Evolutionary conservation across 148 eudicot species (phyloP), one percentile per base, ranked within the genome.

Genomic region (Rhododendron williamsianum): DNA sequence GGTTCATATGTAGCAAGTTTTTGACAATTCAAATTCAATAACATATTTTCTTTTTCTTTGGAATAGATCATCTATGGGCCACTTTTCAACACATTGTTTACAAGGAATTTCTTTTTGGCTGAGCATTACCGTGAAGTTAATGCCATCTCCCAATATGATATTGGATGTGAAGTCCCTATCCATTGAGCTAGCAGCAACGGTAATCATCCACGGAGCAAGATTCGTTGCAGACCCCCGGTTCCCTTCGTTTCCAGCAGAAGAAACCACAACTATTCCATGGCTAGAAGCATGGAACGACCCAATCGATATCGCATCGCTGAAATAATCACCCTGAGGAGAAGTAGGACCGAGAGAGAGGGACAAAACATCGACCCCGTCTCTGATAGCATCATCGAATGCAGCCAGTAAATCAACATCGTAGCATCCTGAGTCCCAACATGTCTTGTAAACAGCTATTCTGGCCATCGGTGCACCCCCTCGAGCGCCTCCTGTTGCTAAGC

Each of bases 391-490:
- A 81, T 91, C 93, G 65, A 91, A 91, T 1, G 93, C 93, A 58
- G 93, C 93, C 88, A 91, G 85, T 46, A 91, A 52, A 52, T 91
- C 93, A 11, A 86, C 92, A 69, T 91, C 93, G 81, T 91, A 91
- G 83, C 93, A 91, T 65, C 92, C 92, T 3, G 90, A 84, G 78
- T 84, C 87, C 93, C 93, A 91, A 71, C 93, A 91, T 25, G 92
- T 89, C 85, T 90, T 91, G 89, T 91, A 91, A 1, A 87, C 91
- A 19, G 93, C 93, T 83, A 91, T 87, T 87, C 93, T 87, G 74
- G 93, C 90, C 93, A 91, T 90, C 54, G 93, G 93, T 83, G 92
- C 91, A 65, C 92, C 93, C 35, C 93, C 93, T 80, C 93, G 84
- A 15, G 92, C 93, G 72, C 90, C 92, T 63, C 93, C 92, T 0